These are phyloP conservation scores for Beauveria rudraprayagi DNA, from an alignment of 2,329 filamentous ascomycete genomes.

Conservation along the genomic window DNA sequence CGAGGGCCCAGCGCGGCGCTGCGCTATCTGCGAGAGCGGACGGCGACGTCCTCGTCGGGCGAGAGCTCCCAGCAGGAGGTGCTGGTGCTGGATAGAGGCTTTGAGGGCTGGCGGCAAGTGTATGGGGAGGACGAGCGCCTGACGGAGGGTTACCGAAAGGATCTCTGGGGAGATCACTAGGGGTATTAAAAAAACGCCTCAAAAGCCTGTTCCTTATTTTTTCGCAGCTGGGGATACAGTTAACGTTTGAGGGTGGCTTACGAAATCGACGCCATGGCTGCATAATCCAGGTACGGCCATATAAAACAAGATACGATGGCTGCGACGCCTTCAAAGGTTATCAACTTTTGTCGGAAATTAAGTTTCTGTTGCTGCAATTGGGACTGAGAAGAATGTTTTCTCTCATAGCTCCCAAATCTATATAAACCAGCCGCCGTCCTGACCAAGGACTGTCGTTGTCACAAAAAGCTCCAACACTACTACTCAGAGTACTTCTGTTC, in stretches of 20 bases:
- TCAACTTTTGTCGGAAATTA: background rate
- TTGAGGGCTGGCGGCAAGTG: slow-evolving; percentile 80
- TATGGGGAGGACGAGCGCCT: slow-evolving; percentile 70
- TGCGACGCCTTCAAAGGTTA: background rate
- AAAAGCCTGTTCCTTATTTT: no score
- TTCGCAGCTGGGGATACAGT: background rate
- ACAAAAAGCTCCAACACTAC: background rate
- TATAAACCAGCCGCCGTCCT: background rate
- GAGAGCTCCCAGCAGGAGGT: slow-evolving; percentile 55
- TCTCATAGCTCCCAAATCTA: background rate
- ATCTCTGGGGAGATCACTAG: slow-evolving; percentile 66
- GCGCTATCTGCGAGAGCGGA: slow-evolving; percentile 65
- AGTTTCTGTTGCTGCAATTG: background rate
- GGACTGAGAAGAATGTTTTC: background rate
- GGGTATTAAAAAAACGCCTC: background rate
- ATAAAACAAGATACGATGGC: background rate
- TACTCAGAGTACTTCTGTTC: background rate
- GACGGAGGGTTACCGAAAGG: slow-evolving; percentile 77
- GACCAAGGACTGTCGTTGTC: background rate
- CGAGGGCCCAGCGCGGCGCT: slow-evolving; percentile 79
- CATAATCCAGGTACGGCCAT: background rate
- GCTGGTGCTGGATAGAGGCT: slow-evolving; percentile 75
- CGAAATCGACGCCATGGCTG: background rate
- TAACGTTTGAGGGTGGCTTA: background rate
- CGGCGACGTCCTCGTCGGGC: slow-evolving; percentile 31